These are phyloP conservation scores for Epichloe scottii DNA, from an alignment of 2,329 filamentous ascomycete species.

Conservation along the genomic window DNA sequence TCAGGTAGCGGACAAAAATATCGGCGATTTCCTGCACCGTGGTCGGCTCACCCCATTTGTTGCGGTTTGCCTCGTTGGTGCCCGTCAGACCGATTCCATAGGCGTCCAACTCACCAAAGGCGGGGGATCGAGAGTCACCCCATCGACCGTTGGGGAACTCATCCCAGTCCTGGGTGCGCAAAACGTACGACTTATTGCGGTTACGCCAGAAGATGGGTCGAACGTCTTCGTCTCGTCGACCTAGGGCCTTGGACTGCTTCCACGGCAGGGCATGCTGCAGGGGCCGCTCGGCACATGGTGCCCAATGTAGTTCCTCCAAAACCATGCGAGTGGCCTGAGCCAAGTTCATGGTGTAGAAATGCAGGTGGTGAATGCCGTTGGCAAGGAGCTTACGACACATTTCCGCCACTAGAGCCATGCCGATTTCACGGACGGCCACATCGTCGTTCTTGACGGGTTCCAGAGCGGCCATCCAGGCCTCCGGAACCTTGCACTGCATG, in stretches of 20 bases:
- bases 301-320: conserved; percentile 74
- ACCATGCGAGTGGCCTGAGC: conserved; percentile 90
- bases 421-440: conserved; percentile 77
- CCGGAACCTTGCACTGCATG: conserved; percentile 75
- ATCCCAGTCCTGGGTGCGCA: conserved; percentile 95
- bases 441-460: conserved; percentile 97
- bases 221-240: conserved; percentile 85
- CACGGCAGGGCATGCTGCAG: conserved; percentile 87
- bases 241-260: conserved; percentile 85
- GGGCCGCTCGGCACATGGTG: conserved; percentile 65
- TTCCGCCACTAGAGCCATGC: conserved; percentile 73
- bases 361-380: conserved; percentile 73
- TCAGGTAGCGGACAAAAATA: conserved; percentile 76
- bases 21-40: conserved; percentile 68
- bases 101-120: conserved; percentile 87
- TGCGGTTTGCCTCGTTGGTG: conserved; percentile 89
- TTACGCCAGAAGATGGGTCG: conserved; percentile 98
- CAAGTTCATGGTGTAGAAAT: conserved; percentile 99
- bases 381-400: conserved; percentile 80
- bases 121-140: conserved; percentile 93
- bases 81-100: conserved; percentile 91
- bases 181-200: conserved; percentile 87
- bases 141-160: conserved; percentile 98
- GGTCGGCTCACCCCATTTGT: conserved; percentile 82
- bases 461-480: conserved; percentile 66